These are phyloP conservation scores for Exserohilum rostratum DNA, from an alignment of 2,329 filamentous ascomycete species.

Conservation along the genomic window DNA sequence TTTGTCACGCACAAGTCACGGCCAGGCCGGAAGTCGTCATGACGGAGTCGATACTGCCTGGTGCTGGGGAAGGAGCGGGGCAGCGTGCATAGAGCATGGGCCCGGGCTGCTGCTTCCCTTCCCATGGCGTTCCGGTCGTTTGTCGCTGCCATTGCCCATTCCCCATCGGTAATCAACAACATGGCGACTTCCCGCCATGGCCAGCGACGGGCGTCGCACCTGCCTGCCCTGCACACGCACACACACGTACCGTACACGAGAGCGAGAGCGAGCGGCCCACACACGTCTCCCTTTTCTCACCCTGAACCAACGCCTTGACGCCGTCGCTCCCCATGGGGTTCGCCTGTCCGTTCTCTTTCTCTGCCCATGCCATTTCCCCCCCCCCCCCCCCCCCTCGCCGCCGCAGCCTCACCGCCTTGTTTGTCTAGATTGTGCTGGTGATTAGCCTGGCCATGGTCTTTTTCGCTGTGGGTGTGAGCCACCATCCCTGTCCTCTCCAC, in stretches of 20 bases:
- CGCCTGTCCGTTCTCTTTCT: too few species aligned
- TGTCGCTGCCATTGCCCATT: slow-evolving; percentile 16
- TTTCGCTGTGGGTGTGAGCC: slow-evolving; percentile 1
- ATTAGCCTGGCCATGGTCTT: slow-evolving; percentile 16
- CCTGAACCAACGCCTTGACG: too few species aligned
- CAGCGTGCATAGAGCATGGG: slow-evolving; percentile 24
- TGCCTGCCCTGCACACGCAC: slow-evolving; percentile 1
- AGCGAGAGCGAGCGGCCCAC: too few species aligned
- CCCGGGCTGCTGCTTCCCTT: slow-evolving; percentile 22
- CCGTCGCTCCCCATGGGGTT: too few species aligned
- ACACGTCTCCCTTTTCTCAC: slow-evolving; percentile 6
- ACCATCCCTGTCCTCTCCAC: slow-evolving; percentile 25
- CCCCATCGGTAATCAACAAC: slow-evolving; percentile 27
- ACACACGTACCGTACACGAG: too few species aligned
- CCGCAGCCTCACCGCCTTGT: slow-evolving; percentile 2
- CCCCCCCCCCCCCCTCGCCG: slow-evolving; percentile 7
- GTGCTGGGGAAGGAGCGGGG: slow-evolving; percentile 9
- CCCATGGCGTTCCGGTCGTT: not conserved
- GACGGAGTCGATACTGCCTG: not conserved
- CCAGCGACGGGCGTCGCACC: slow-evolving; percentile 15
- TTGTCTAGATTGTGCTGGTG: slow-evolving; percentile 8
- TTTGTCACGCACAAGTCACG: too few species aligned
- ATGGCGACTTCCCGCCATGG: slow-evolving; percentile 21
- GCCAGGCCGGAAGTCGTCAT: not conserved
- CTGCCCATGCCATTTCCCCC: too few species aligned